Evolutionary conservation across 2,329 filamentous ascomycete species (phyloP), one percentile per base, ranked within the genome.

Genomic region (Ascochyta lentis): DNA sequence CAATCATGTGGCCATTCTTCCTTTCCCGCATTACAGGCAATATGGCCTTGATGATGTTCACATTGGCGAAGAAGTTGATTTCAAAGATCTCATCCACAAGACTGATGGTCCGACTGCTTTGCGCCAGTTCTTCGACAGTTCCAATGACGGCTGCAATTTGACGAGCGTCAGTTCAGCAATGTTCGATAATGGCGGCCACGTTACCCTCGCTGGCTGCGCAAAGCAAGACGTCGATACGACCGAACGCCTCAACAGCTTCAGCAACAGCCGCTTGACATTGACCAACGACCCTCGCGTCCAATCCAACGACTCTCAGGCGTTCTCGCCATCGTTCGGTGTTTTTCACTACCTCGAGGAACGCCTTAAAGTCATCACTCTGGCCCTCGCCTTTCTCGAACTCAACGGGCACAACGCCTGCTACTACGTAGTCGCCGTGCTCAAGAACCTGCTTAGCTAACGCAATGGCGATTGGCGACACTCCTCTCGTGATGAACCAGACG

Each of bases 41-140:
- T 1, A 88, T 83, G 13, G 93, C 90, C 75, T 95, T 96, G 79
- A 98, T 96, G 72, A 96, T 91, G 77, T 98, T 98, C 74, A 98
- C 89, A 54, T 96, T 92, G 0, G 91, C 92, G 76, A 98, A 98
- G 81, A 96, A 98, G 68, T 96, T 92, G 60, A 87, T 88, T 75
- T 98, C 94, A 73, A 98, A 97, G 74, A 97, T 94, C 69, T 96
- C 91, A 58, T 90, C 86, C 33, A 96, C 89, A 16, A 97, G 84
- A 55, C 89, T 92, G 64, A 89, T 84, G 1, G 91, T 92, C 39
- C 87, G 84, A 4, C 84, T 83, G 23, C 83, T 88, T 27, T 90
- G 89, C 0, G 89, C 88, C 24, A 97, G 81, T 76, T 99, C 95
- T 77, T 98, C 95, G 7, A 98, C 89, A 0, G 92, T 90, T 37